phyloP scores from a whole-genome alignment of 371 early-diverging fungal genomes.

The Rhizopus sp. region DNA sequence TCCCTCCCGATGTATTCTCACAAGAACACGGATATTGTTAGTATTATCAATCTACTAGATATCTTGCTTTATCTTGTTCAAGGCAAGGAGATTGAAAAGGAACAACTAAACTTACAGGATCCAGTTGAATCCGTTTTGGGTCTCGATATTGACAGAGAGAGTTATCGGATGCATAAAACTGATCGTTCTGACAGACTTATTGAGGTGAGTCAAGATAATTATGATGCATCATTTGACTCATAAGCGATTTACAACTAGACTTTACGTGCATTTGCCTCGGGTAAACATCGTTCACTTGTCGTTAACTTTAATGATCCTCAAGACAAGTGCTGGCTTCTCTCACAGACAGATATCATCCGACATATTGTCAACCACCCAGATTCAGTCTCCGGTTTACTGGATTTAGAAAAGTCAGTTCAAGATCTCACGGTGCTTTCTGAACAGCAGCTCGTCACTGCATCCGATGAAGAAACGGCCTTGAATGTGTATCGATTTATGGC shows the following conservation, averaged over 20 bases:
- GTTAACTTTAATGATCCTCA: constrained; percentile 32
- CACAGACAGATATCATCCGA: constrained; percentile 58
- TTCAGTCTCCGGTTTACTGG: constrained; percentile 35
- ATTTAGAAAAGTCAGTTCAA: constrained; percentile 32
- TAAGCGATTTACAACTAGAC: constrained; percentile 27
- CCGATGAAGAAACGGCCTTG: constrained; percentile 37
- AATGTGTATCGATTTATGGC: constrained; percentile 51
- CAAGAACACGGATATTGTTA: constrained; percentile 51
- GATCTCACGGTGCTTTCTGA: constrained; percentile 22
- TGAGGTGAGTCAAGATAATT: constrained; percentile 24
- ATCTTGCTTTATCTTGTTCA: constrained; percentile 50
- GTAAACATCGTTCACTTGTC: constrained; percentile 51
- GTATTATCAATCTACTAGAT: constrained; percentile 59
- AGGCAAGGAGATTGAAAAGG: constrained; percentile 34
- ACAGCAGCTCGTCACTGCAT: constrained; percentile 32
- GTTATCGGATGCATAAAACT: constrained; percentile 54
- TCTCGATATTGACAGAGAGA: constrained; percentile 58
- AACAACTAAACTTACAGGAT: constrained; percentile 40
- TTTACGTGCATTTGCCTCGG: constrained; percentile 47
- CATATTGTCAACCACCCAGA: constrained; percentile 48
- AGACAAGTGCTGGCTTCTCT: constrained; percentile 47
- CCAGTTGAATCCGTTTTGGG: constrained; percentile 60
- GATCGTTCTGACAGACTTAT: constrained; percentile 48
- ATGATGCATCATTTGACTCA: neutral
- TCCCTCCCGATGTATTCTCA: constrained; percentile 64